Evolutionary conservation across 169 alveolate species (phyloP), one percentile per base, ranked within the genome.

Genomic region (Plasmodium sp.): DNA sequence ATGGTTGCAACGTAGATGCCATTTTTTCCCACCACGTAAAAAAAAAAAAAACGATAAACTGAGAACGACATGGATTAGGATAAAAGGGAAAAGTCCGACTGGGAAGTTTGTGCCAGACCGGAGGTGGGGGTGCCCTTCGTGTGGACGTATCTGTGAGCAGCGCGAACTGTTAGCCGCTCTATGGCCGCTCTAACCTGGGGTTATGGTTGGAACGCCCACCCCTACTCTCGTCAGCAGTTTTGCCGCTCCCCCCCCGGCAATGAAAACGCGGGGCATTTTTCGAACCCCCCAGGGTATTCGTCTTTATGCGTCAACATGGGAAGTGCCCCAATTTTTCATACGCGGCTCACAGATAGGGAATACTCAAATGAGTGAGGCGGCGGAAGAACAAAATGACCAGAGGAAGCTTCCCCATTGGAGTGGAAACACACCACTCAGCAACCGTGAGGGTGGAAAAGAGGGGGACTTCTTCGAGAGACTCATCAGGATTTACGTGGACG

Each of bases 401-500:
- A 36, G 34, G n/a, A 33, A 10, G 79, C 14, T 16, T 16, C 33
- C 77, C 27, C 36, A 51, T 0, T 34, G 58, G 18, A 58, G 27
- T 5, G 31, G n/a, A 27, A 74, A 85, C 62, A 75, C 85, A 45
- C 33, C 43, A 54, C 54, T 9, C 12, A 41, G 58, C 3, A 62
- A 43, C 43, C 27, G 39, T 33, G 34, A 85, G 16, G 34, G 62
- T 75, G 67, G 41, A 51, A 43, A 85, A 51, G 81, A 75, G 39
- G 22, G 39, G 14, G 79, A 56, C 41, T 75, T 85, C 31, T 85
- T 18, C 56, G 82, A 85, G 7, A 85, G 84, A 48, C 84, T 85
- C 41, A 85, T 85, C 33, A 74, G n/a, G 80, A 75, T 51, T 74
- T 85, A 85, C 81, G 85, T 85, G 22, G 93, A 85, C n/a, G 54